Conservation (phyloP, 2,329 filamentous ascomycete genomes). For the Arthroderma sp. region DNA sequence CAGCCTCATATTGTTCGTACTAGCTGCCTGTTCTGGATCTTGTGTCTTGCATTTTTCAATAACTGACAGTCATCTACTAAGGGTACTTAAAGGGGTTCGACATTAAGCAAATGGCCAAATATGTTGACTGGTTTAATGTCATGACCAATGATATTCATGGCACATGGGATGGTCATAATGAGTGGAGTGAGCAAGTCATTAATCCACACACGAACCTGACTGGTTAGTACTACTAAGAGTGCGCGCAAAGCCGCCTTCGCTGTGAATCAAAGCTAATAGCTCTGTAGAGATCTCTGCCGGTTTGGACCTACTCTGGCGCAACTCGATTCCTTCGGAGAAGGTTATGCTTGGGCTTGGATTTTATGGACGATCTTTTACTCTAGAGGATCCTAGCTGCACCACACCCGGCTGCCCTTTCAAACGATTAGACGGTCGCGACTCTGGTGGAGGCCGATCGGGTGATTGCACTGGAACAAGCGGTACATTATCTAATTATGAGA, state of each 20-base stretch:
- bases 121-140: constrained; percentile 16
- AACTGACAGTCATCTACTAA: constrained; percentile 10
- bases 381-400: constrained; percentile 11
- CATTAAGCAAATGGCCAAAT: constrained; percentile 7
- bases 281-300: constrained; percentile 9
- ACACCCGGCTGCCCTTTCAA: constrained; percentile 14
- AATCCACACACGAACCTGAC: constrained; percentile 7
- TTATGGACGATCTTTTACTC: constrained; percentile 36
- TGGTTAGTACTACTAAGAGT: constrained; percentile 16
- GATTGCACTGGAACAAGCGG: constrained; percentile 14
- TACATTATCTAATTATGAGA: constrained; percentile 23
- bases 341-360: constrained; percentile 30
- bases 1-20: background rate
- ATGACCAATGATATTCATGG: constrained; percentile 16
- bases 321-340: constrained; percentile 13
- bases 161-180: constrained; percentile 1
- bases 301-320: constrained; percentile 18
- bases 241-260: background rate
- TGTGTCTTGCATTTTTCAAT: constrained; percentile 5
- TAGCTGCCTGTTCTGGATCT: background rate
- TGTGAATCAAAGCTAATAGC: constrained; percentile 13
- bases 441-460: constrained; percentile 14
- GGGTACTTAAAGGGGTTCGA: constrained; percentile 16
- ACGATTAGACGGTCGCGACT: no score
- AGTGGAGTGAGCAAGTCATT: constrained; percentile 24